Evolutionary conservation across 768 basidiomycete species (phyloP).

Genomic region (Hygrophorus pudorinus): DNA sequence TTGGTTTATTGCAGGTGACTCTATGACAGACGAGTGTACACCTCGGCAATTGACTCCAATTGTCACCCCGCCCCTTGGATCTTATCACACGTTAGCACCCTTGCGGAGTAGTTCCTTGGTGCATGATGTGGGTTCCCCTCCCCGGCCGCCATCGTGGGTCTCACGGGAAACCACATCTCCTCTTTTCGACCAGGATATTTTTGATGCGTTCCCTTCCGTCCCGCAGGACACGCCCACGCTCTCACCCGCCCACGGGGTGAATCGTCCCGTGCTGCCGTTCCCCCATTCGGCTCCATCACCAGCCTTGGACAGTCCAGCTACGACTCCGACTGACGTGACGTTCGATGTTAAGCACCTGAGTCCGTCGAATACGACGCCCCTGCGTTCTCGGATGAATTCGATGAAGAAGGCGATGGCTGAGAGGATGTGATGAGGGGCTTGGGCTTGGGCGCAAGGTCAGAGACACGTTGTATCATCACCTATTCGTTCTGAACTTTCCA

Average conservation of each 20-base stretch:
- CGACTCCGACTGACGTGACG: not conserved
- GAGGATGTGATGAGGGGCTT: no score
- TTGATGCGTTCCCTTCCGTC: constrained; percentile 67
- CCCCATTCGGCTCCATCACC: not conserved
- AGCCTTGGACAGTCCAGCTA: not conserved
- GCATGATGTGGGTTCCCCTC: constrained; percentile 4
- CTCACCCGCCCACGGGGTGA: no score
- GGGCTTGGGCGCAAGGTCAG: no score
- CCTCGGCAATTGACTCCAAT: constrained; percentile 3
- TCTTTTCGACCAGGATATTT: constrained; percentile 47
- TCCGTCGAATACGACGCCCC: no score
- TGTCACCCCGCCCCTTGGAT: constrained; percentile 2
- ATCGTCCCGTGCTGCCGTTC: not conserved
- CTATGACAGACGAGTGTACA: not conserved
- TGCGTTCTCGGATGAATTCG: no score
- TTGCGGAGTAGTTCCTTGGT: no score
- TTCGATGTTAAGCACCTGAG: no score
- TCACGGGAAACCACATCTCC: constrained; percentile 23
- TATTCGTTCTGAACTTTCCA: no score
- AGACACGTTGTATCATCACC: no score
- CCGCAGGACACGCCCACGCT: constrained; percentile 36
- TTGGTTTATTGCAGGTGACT: no score
- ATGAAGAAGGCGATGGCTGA: no score
- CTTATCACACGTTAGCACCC: constrained; percentile 5
- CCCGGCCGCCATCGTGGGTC: constrained; percentile 8